Conservation (phyloP, 164 flowering plant genomes). For the Berberis vulgaris region DNA sequence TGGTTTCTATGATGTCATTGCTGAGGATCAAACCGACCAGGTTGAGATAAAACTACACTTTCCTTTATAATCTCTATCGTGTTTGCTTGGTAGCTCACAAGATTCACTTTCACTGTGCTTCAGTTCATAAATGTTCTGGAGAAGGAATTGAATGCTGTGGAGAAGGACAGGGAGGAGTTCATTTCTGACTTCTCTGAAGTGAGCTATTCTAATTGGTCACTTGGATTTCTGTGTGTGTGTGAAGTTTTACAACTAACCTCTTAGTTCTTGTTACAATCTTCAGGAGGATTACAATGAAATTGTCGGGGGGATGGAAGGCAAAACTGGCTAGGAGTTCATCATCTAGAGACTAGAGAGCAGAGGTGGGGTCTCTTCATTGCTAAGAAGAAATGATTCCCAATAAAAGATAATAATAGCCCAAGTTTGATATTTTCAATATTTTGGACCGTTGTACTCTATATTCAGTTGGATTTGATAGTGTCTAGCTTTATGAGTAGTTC, state of each 20-base stretch:
- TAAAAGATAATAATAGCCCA: too few relatives aligned
- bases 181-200: constrained; percentile 75
- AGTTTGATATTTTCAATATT: too few relatives aligned
- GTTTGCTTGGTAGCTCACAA: neutral
- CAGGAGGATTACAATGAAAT: constrained; percentile 90
- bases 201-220: neutral
- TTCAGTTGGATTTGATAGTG: too few relatives aligned
- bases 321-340: constrained; percentile 65
- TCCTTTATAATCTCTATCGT: neutral
- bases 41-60: constrained; percentile 22
- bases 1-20: constrained; percentile 79
- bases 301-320: constrained; percentile 81
- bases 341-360: constrained; percentile 85
- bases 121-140: constrained; percentile 75
- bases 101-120: constrained; percentile 7
- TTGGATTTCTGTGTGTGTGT: neutral
- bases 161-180: constrained; percentile 66
- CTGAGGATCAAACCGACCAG: constrained; percentile 94
- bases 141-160: constrained; percentile 53
- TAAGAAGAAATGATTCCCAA: constrained; percentile 44
- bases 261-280: neutral
- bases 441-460: too few relatives aligned
- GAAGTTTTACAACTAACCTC: neutral
- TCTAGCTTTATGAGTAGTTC: too few relatives aligned
- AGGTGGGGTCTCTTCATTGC: constrained; percentile 93